Evolutionary conservation across 345 rosid species (phyloP).

Genomic region (Populus tremula): DNA sequence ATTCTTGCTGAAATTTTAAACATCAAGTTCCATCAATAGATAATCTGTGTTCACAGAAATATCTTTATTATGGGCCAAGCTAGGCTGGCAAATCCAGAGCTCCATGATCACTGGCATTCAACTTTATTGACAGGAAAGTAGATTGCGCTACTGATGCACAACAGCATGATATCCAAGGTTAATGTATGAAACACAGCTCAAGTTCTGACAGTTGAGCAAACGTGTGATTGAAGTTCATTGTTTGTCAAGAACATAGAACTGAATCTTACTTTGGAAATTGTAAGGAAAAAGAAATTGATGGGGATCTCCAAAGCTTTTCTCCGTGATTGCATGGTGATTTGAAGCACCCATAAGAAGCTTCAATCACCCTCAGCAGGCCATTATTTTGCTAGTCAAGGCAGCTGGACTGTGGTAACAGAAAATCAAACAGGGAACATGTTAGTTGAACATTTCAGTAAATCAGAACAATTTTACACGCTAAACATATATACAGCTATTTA

Average conservation of each 20-base stretch:
- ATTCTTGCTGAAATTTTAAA: neutral
- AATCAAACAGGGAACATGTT: neutral
- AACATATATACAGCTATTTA: neutral
- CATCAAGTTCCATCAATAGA: neutral
- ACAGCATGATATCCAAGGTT: neutral
- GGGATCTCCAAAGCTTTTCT: neutral
- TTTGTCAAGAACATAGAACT: neutral
- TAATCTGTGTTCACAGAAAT: neutral
- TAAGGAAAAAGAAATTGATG: neutral
- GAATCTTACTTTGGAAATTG: neutral
- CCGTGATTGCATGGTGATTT: neutral
- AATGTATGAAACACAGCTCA: neutral
- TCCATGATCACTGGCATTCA: neutral
- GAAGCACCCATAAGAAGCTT: neutral
- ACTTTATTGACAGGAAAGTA: neutral
- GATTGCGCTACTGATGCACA: neutral
- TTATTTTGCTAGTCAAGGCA: neutral
- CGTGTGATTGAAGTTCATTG: neutral
- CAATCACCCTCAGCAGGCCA: neutral
- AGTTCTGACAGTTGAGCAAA: neutral
- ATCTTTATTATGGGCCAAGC: neutral
- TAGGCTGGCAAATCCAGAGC: constrained; percentile 2
- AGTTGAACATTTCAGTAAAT: neutral
- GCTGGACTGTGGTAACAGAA: neutral
- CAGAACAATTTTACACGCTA: neutral